Percentiles rank a stretch among this genome's conserved stretches.
These are phyloP conservation scores for Boletus rubescentipes DNA, from an alignment of 768 basidiomycete species.

Conservation along the genomic window DNA sequence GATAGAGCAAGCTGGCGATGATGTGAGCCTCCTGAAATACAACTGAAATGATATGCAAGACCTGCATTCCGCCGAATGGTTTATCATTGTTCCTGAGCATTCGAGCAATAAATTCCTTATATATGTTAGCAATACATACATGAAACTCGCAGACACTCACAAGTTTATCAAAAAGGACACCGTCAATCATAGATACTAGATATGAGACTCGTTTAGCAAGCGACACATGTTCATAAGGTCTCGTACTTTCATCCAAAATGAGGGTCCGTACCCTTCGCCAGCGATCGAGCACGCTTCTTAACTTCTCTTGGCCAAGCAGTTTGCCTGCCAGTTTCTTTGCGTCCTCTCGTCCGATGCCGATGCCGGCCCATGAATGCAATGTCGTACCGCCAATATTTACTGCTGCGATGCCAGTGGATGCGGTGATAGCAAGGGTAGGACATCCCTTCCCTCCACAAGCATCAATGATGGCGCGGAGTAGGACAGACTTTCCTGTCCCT, in stretches of 20 bases:
- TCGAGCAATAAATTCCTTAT: slow-evolving; percentile 62
- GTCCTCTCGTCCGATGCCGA: slow-evolving; percentile 66
- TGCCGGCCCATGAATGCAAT: slow-evolving; percentile 80
- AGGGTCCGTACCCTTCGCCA: slow-evolving; percentile 66
- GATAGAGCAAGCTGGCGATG: slow-evolving; percentile 67
- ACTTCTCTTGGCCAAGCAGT: slow-evolving; percentile 43
- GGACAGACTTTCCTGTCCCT: slow-evolving; percentile 84
- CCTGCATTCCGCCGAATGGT: slow-evolving; percentile 90
- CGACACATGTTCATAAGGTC: neutral
- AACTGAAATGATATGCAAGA: slow-evolving; percentile 24
- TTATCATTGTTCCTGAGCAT: slow-evolving; percentile 45
- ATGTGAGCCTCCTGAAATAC: neutral
- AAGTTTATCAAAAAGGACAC: slow-evolving; percentile 76
- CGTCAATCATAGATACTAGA: slow-evolving; percentile 89
- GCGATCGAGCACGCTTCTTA: slow-evolving; percentile 44
- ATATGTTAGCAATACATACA: slow-evolving; percentile 32
- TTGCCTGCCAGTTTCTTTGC: slow-evolving; percentile 54
- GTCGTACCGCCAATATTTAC: slow-evolving; percentile 83
- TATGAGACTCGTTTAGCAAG: neutral
- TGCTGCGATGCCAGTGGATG: slow-evolving; percentile 77
- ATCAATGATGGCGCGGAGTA: slow-evolving; percentile 72
- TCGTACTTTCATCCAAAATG: slow-evolving; percentile 83
- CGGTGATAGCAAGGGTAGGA: slow-evolving; percentile 65
- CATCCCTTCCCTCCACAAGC: slow-evolving; percentile 38
- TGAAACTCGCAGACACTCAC: slow-evolving; percentile 40